Percentiles rank a stretch among this genome's conserved stretches.
Evolutionary conservation across 805 yeast species (phyloP).

Genomic region (Saccharomycopsis capsularis): DNA sequence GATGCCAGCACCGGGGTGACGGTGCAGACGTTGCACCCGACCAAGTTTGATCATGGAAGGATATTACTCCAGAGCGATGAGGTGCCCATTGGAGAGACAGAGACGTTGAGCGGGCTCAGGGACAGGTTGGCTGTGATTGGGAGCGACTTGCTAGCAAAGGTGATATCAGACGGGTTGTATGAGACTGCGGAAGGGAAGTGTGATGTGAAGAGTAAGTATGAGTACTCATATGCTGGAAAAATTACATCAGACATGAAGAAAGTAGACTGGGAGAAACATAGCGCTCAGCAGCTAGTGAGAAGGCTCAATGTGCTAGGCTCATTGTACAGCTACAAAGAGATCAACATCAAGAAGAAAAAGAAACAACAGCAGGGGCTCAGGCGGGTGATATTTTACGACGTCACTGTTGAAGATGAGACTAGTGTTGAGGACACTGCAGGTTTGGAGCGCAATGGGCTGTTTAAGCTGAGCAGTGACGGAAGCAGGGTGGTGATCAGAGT

Average conservation of each 20-base stretch:
- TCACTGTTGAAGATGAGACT: constrained; percentile 22
- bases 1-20: constrained; percentile 73
- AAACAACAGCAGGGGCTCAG: constrained; percentile 24
- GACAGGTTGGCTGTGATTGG: constrained; percentile 53
- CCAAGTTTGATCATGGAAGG: constrained; percentile 73
- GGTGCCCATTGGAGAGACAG: constrained; percentile 39
- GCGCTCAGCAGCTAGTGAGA: constrained; percentile 36
- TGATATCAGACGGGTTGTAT: constrained; percentile 33
- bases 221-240: constrained; percentile 52
- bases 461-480: constrained; percentile 23
- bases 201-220: constrained; percentile 18
- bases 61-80: constrained; percentile 53
- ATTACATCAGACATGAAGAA: constrained; percentile 37
- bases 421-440: too few species aligned
- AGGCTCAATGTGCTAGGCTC: constrained; percentile 50
- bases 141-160: constrained; percentile 46
- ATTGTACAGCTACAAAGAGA: constrained; percentile 39
- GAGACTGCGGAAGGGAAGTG: constrained; percentile 4
- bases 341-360: constrained; percentile 31
- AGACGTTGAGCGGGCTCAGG: constrained; percentile 33
- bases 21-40: constrained; percentile 84
- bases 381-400: constrained; percentile 44
- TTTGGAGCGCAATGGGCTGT: constrained; percentile 27
- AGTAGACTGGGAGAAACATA: constrained; percentile 40
- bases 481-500: constrained; percentile 37